Evolutionary conservation across 2,329 filamentous ascomycete genomes (phyloP).

Genomic region (Malbranchea cinnamomea): DNA sequence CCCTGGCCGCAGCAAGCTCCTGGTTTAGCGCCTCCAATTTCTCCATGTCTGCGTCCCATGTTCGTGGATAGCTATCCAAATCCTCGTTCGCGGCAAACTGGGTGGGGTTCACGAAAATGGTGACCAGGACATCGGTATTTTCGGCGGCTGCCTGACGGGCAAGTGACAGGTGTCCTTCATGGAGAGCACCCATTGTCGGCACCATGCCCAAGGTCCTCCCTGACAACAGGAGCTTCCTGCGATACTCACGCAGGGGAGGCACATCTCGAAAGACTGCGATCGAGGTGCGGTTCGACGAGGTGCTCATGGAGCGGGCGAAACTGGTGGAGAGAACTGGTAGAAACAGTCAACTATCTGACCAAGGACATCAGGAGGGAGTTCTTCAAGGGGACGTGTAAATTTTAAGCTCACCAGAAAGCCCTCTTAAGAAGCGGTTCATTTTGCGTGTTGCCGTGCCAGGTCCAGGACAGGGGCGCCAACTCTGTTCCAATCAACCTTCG

Average conservation of each 20-base stretch:
- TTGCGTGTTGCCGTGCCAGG: too few relatives aligned
- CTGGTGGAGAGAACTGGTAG: constrained; percentile 5
- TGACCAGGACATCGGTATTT: constrained; percentile 76
- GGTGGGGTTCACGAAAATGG: constrained; percentile 90
- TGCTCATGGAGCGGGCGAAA: constrained; percentile 6
- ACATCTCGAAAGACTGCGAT: constrained; percentile 57
- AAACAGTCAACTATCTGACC: too few relatives aligned
- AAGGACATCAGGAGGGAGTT: too few relatives aligned
- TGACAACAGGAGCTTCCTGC: constrained; percentile 48
- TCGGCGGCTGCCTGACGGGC: constrained; percentile 71
- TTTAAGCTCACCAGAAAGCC: too few relatives aligned
- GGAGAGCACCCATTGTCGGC: constrained; percentile 96
- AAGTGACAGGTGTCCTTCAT: constrained; percentile 75
- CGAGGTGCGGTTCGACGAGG: constrained; percentile 13
- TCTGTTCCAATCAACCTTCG: too few relatives aligned
- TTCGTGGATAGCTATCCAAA: constrained; percentile 74
- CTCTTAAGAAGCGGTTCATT: too few relatives aligned
- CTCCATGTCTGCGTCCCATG: constrained; percentile 63
- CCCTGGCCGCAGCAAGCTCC: constrained; percentile 42
- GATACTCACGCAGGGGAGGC: constrained; percentile 53
- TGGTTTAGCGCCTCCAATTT: constrained; percentile 53
- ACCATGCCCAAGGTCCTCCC: constrained; percentile 71
- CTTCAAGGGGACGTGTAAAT: too few relatives aligned
- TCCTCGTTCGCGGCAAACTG: constrained; percentile 89
- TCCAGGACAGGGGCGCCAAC: too few relatives aligned